phyloP scores from a whole-genome alignment of 139 green algal genomes.

The Eudorina sp. region DNA sequence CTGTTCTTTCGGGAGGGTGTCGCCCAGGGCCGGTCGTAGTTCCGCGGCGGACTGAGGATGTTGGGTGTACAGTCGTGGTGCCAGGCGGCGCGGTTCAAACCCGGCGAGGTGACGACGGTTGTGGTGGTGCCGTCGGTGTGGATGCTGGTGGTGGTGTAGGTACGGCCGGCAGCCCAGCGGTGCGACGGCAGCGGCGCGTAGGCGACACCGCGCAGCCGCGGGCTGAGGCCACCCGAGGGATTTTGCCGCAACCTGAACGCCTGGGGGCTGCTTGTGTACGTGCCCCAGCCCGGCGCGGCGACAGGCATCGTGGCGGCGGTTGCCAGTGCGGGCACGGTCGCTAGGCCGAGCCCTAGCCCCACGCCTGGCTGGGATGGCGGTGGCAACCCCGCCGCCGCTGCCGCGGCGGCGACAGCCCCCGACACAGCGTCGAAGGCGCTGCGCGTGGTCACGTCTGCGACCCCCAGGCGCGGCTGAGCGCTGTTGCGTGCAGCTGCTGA shows the following conservation, averaged over 20 bases:
- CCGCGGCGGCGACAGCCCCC: neutral
- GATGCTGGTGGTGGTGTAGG: conserved; percentile 17
- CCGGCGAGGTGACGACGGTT: neutral
- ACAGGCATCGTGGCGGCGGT: neutral
- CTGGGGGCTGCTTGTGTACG: neutral
- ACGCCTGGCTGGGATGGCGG: too few relatives aligned
- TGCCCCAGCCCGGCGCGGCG: neutral
- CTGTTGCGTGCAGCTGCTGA: neutral
- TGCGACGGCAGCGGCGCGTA: neutral
- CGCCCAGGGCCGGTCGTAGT: conserved; percentile 37
- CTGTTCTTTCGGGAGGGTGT: neutral
- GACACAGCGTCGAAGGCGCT: neutral
- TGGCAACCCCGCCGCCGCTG: neutral
- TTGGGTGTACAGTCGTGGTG: conserved; percentile 38
- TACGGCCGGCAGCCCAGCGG: neutral
- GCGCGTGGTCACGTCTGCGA: neutral
- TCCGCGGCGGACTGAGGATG: conserved; percentile 35
- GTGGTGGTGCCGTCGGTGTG: conserved; percentile 13
- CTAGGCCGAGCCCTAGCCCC: too few relatives aligned
- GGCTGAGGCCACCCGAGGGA: neutral
- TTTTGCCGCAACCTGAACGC: neutral
- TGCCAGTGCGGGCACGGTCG: neutral
- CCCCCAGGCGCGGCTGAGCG: neutral
- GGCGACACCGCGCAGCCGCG: neutral
- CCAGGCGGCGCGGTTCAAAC: neutral